Base-by-base conservation (phyloP, 2,329 filamentous ascomycete species). In the Rutstroemia sp. region DNA sequence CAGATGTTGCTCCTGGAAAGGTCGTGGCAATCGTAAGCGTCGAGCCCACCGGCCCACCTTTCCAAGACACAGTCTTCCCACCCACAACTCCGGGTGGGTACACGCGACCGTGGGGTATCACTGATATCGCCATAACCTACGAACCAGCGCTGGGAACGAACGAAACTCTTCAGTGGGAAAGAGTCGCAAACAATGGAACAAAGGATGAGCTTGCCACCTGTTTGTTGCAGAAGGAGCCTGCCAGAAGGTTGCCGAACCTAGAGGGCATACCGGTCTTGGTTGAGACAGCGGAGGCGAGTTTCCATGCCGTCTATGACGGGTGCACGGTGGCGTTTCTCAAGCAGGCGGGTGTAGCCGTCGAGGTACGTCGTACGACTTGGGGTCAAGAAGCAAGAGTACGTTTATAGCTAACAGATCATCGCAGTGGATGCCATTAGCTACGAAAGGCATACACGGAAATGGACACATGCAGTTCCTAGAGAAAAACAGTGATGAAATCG, bases 401-500 rank as follows among this genome's bases (percentile, higher is more conserved):
- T 34, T 34, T 10, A 34, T 12, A 34, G 12, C 30, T 34, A 34
- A 34, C 10, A 34, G 30, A 34, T 34, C 30, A 34, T 34, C 30
- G 23, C 62, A 72, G 51, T 69, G 72, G 59, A 36, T 75, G 40
- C 66, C 68, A 61, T 68, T 78, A 21, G 68, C 57, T 5, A 67
- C 73, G 30, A 62, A 64, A 6, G 73, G 73, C 4, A 70, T 77
- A 38, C 60, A 66, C 39, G 76, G 76, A 7, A 78, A 78, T 57
- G 74, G 73, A 0, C 75, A 78, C 65, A 72, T 78, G 71, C 71
- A 75, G 56, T 76, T 78, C 58, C 65, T 78, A 68, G 76, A 78
- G 68, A 72, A 70, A 67, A 78, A 78, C 61, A 77, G 72, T 54
- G 64, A 73, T 57, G 60, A 70, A 45, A 73, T 77, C 48, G 68